Percentiles rank a stretch among this genome's conserved stretches.
phyloP scores from a whole-genome alignment of 2,329 filamentous ascomycete genomes.

The Cordyceps fumosorosea region DNA sequence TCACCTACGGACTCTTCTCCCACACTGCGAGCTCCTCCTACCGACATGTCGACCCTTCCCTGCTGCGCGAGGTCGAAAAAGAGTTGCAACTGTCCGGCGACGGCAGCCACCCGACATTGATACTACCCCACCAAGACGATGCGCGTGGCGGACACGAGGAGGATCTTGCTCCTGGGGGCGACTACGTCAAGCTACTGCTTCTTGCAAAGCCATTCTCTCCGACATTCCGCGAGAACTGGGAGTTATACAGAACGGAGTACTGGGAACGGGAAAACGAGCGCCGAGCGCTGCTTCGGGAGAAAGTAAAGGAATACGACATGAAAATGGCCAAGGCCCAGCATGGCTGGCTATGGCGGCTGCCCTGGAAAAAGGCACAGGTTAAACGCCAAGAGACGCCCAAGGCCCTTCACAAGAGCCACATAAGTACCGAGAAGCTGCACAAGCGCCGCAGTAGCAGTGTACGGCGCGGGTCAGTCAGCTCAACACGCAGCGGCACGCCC shows the following conservation, averaged over 20 bases:
- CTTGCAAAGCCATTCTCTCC: conserved; percentile 93
- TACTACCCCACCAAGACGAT: conserved; percentile 45
- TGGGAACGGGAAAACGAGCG: conserved; percentile 97
- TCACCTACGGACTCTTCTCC: conserved; percentile 69
- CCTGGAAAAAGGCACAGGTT: conserved; percentile 45
- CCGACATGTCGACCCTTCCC: conserved; percentile 64
- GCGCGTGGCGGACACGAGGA: conserved; percentile 71
- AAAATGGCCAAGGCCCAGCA: conserved; percentile 62
- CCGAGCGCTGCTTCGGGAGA: conserved; percentile 62
- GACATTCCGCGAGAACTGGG: conserved; percentile 95
- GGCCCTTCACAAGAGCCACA: conserved; percentile 30
- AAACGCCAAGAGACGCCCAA: conserved; percentile 33
- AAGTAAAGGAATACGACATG: conserved; percentile 61
- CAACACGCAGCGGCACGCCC: conserved; percentile 44
- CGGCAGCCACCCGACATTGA: conserved; percentile 34
- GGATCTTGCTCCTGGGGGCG: conserved; percentile 81
- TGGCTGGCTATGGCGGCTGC: conserved; percentile 81
- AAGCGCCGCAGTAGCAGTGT: conserved; percentile 46
- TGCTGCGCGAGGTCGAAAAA: conserved; percentile 54
- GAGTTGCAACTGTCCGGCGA: conserved; percentile 44
- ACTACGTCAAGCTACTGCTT: conserved; percentile 84
- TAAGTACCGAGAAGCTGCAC: conserved; percentile 39
- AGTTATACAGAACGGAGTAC: conserved; percentile 86
- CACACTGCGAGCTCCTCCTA: conserved; percentile 63
- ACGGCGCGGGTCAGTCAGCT: conserved; percentile 46